Base-by-base conservation (phyloP, 169 alveolate genomes). In the Eimeria praecox region DNA sequence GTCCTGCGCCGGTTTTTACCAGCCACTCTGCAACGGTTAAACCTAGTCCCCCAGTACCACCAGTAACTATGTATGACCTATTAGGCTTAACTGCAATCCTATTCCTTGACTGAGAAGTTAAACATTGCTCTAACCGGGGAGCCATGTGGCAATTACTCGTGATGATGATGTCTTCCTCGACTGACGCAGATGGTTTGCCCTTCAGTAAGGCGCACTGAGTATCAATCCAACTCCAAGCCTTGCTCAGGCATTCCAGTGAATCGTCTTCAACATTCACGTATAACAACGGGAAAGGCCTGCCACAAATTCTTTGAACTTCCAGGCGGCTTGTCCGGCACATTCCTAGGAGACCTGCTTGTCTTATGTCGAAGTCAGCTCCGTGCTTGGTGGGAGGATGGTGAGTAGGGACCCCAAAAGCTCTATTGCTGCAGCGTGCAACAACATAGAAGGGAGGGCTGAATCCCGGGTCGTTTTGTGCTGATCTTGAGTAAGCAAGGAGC, bases 291-390 rank as follows among this genome's bases (percentile, higher is more conserved):
- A 83, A 49, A 0, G 75, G 75, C 71, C 42, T 40, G 6, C 44
- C 59, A 78, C 95, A 78, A 33, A 77, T 35, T 54, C 90, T 88
- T 14, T 88, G 95, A 59, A 89, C 27, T 91, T 95, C 96, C 92
- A 97, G 94, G 44, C 97, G 97, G n/a, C 96, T 88, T 30, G 98
- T 96, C n/a, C 97, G 97, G 56, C 97, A 96, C 94, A 97, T 66
- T 52, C 97, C 98, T 97, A 97, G 92, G 42, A 97, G 94, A 12
- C 98, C 98, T 0, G 97, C 52, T 49, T 96, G 95, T 38, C 69
- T 52, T 20, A 83, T 33, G 10, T 83, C 75, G 24, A 14, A 52
- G 20, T 83, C 91, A 35, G 16, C 52, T 30, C 59, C 75, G 16
- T 54, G 22, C 77, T 83, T 46, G 52, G 77, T 54, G 40, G 91